Evolutionary conservation across 2,329 filamentous ascomycete species (phyloP).

Genomic region (Scorias spongiosa): DNA sequence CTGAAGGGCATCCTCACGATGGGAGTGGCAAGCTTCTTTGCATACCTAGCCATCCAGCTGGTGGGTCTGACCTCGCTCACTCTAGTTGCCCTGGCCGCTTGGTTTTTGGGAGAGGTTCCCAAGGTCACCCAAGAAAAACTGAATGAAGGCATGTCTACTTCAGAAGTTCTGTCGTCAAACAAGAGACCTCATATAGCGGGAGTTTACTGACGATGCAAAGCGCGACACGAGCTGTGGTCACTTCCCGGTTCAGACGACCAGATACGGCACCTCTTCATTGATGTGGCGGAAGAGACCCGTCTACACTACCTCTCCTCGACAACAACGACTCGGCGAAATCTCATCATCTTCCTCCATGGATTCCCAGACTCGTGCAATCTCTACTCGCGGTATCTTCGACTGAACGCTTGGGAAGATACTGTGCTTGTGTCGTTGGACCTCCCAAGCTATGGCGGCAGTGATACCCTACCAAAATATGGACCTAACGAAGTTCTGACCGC

Average conservation of each 20-base stretch:
- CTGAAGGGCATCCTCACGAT: background rate
- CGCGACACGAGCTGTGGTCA: conserved; percentile 39
- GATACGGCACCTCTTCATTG: conserved; percentile 37
- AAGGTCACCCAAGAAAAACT: background rate
- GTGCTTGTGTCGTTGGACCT: conserved; percentile 41
- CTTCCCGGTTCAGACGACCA: conserved; percentile 30
- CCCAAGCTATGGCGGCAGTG: conserved; percentile 44
- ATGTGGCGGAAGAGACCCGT: conserved; percentile 32
- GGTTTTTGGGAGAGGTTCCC: background rate
- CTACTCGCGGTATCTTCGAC: conserved; percentile 35
- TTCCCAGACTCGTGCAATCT: conserved; percentile 44
- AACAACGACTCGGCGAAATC: conserved; percentile 14
- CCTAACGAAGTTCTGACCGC: conserved; percentile 37
- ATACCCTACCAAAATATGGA: conserved; percentile 34
- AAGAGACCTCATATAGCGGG: too few species aligned
- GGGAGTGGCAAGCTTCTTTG: background rate
- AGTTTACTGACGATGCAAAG: conserved; percentile 17
- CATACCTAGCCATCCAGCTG: background rate
- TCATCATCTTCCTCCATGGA: conserved; percentile 43
- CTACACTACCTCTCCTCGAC: conserved; percentile 36
- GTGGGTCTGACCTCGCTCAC: background rate
- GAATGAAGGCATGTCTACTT: background rate
- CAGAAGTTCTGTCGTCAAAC: too few species aligned
- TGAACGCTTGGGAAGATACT: conserved; percentile 23
- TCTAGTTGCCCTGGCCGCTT: background rate